Evolutionary conservation across 495 filamentous ascomycete genomes (phyloP).

Genomic region (Penicillium macrosclerotiorum): DNA sequence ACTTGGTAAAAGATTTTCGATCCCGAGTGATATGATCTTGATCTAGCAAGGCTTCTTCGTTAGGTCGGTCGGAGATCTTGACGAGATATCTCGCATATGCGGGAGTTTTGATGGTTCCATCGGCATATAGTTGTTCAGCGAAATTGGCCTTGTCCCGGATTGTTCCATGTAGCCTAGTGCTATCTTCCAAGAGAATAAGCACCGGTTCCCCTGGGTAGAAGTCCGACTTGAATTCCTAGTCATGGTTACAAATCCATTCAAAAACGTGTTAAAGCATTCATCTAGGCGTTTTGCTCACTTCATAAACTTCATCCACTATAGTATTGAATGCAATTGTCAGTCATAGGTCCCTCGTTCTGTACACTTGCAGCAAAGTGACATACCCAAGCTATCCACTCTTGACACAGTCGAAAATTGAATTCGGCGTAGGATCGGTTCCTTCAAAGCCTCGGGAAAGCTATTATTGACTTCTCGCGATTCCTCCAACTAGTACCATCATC

Average conservation of each 20-base stretch:
- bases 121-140: slow-evolving; percentile 55
- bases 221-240: slow-evolving; percentile 84
- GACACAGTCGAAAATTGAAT: slow-evolving; percentile 91
- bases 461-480: slow-evolving; percentile 87
- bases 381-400: slow-evolving; percentile 86
- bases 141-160: slow-evolving; percentile 88
- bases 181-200: slow-evolving; percentile 65
- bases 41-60: slow-evolving; percentile 75
- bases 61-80: slow-evolving; percentile 63
- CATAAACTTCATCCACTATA: slow-evolving; percentile 65
- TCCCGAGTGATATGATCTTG: slow-evolving; percentile 83
- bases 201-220: slow-evolving; percentile 93
- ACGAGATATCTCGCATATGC: slow-evolving; percentile 82
- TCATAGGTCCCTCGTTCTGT: neutral
- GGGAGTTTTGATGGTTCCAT: slow-evolving; percentile 60
- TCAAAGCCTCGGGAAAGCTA: slow-evolving; percentile 86
- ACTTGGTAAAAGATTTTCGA: slow-evolving; percentile 91
- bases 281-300: too few relatives aligned
- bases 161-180: slow-evolving; percentile 69
- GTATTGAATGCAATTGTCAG: slow-evolving; percentile 19
- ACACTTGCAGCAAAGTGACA: slow-evolving; percentile 16
- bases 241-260: slow-evolving; percentile 30
- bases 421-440: slow-evolving; percentile 82
- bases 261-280: too few relatives aligned
- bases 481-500: slow-evolving; percentile 55